These are phyloP conservation scores for Tephrocybe sp. DNA, from an alignment of 768 basidiomycete genomes.

Conservation along the genomic window DNA sequence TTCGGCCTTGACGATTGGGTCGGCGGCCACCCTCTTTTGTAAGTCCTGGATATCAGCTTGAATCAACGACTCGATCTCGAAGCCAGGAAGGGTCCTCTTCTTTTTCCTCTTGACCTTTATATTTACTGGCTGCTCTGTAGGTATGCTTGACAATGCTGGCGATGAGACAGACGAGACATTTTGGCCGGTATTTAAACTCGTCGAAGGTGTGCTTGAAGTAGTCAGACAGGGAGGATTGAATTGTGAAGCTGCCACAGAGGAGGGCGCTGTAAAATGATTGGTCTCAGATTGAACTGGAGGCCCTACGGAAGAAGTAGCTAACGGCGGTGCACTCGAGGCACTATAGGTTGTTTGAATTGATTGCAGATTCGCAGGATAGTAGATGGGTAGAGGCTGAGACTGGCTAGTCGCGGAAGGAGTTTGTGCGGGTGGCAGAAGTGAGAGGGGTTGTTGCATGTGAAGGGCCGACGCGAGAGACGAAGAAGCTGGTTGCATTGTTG, in stretches of 20 bases:
- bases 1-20: slow-evolving; percentile 6
- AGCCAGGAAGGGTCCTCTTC: slow-evolving; percentile 12
- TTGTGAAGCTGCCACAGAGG: neutral
- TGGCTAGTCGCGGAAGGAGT: neutral
- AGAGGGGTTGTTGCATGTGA: slow-evolving; percentile 2
- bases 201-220: neutral
- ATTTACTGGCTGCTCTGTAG: neutral
- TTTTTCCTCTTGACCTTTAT: slow-evolving; percentile 10
- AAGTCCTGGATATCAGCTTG: slow-evolving; percentile 19
- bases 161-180: neutral
- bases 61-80: slow-evolving; percentile 13
- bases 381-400: neutral
- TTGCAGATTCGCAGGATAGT: neutral
- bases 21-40: slow-evolving; percentile 7
- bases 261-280: neutral
- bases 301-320: neutral
- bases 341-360: neutral
- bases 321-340: neutral
- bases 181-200: neutral
- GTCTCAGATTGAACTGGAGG: neutral
- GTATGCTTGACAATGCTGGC: neutral
- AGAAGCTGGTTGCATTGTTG: slow-evolving; percentile 16
- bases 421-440: neutral
- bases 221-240: neutral
- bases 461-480: slow-evolving; percentile 18